These are phyloP conservation scores for Septoria petroselini DNA, from an alignment of 2,329 filamentous ascomycete genomes.

Conservation along the genomic window DNA sequence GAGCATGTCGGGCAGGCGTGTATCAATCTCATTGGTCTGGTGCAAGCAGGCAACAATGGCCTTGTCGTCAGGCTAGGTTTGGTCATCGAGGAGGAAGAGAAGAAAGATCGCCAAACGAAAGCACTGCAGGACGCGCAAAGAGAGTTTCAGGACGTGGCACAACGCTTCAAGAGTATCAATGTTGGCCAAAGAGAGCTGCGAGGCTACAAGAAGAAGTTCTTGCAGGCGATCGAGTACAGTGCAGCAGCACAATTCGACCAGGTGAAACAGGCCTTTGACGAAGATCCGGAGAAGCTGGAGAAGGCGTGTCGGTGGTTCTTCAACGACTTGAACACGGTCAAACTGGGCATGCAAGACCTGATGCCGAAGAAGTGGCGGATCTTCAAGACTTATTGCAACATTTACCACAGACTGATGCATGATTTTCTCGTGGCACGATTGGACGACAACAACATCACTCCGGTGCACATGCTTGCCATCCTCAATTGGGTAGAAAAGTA, in stretches of 20 bases:
- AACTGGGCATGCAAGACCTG: constrained; percentile 83
- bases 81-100: constrained; percentile 92
- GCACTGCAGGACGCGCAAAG: constrained; percentile 92
- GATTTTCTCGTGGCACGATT: constrained; percentile 82
- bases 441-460: constrained; percentile 78
- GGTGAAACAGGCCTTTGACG: constrained; percentile 71
- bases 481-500: constrained; percentile 96
- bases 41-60: constrained; percentile 81
- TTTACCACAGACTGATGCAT: constrained; percentile 94
- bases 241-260: constrained; percentile 72
- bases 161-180: constrained; percentile 90
- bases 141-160: constrained; percentile 92
- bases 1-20: constrained; percentile 87
- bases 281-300: constrained; percentile 76
- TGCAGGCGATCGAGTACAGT: constrained; percentile 71
- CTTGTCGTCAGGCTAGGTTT: constrained; percentile 88
- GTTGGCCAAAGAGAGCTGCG: constrained; percentile 80
- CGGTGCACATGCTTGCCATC: constrained; percentile 83
- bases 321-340: constrained; percentile 93
- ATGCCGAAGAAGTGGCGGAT: constrained; percentile 98
- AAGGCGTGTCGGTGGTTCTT: constrained; percentile 95
- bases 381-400: constrained; percentile 80
- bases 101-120: constrained; percentile 86
- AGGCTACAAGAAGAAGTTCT: constrained; percentile 95
- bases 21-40: constrained; percentile 81